Evolutionary conservation across 352 stramenopile genomes (phyloP), one percentile per base, ranked within the genome.

Genomic region (Globisporangium camurandrum): DNA sequence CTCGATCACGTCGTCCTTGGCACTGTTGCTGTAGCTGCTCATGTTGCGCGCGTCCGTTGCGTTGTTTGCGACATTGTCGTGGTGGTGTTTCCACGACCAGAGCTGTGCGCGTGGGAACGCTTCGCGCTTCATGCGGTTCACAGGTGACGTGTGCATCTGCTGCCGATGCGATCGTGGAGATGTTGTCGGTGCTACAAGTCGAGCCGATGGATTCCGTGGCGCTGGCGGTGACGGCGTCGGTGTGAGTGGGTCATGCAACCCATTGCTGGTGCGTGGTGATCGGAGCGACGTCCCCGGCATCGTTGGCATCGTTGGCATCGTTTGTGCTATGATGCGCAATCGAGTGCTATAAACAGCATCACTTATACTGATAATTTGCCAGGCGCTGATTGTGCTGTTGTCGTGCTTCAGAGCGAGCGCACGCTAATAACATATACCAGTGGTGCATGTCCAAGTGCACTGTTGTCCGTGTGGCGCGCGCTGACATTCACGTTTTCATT

Each of bases 101-200:
- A 88, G 64, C 34, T 81, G 56, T 8, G 74, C 56, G 14, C 77
- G 77, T 14, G 74, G 72, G 58, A 88, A 86, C 33, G 59, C 57
- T n/a, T 58, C 56, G 8, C 62, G 67, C 51, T 64, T 62, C 2
- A 30, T 10, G 3, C 54, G 57, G 30, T 39, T 47, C n/a, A 14
- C 46, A 37, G 53, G 40, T 0, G 57, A 52, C 1, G 57, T 65
- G 20, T 46, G 16, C 14, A 19, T 11, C 1, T 41, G 33, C 3
- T 30, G 50, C 4, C 38, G 49, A 0, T 43, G 30, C 16, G 27
- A 22, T 12, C 7, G 22, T 19, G 34, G 6, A 19, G 50, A 28
- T 17, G 51, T 22, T 17, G 51, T 22, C 14, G 24, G 37, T 17
- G 37, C 26, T 20, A 24, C 31, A 5, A 45, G 17, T 11, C 40